phyloP scores from a whole-genome alignment of 2,329 filamentous ascomycete species.

The Gyromitra esculenta region DNA sequence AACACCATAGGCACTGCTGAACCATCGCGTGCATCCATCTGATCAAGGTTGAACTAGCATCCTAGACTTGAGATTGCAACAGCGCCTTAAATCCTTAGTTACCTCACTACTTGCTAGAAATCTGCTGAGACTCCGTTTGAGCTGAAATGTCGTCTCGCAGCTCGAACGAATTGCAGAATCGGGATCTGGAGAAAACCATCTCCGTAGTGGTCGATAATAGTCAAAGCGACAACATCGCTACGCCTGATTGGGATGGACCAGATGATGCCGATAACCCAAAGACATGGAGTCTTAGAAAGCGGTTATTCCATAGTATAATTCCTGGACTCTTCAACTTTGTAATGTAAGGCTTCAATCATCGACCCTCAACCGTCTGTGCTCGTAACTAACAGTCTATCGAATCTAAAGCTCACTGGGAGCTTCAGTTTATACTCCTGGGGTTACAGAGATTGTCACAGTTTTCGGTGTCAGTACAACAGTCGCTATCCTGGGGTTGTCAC shows the following conservation, averaged over 20 bases:
- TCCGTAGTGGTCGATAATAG: neutral
- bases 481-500: slow-evolving; percentile 53
- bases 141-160: slow-evolving; percentile 10
- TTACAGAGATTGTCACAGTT: slow-evolving; percentile 47
- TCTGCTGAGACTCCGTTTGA: too few species aligned
- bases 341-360: slow-evolving; percentile 58
- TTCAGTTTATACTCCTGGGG: slow-evolving; percentile 54
- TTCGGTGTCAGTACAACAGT: slow-evolving; percentile 52
- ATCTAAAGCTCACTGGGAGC: slow-evolving; percentile 53
- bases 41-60: neutral
- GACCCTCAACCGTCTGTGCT: neutral
- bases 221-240: neutral
- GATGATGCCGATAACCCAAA: slow-evolving; percentile 60
- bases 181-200: slow-evolving; percentile 28
- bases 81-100: neutral
- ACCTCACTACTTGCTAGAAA: neutral
- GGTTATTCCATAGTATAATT: slow-evolving; percentile 59
- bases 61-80: neutral
- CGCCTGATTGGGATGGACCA: slow-evolving; percentile 59
- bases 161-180: neutral
- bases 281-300: slow-evolving; percentile 60
- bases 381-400: slow-evolving; percentile 10
- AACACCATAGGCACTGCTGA: too few species aligned
- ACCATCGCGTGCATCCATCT: neutral
- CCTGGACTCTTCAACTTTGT: slow-evolving; percentile 60